Evolutionary conservation across 495 filamentous ascomycete genomes (phyloP).

Genomic region (Xylaria acuta): DNA sequence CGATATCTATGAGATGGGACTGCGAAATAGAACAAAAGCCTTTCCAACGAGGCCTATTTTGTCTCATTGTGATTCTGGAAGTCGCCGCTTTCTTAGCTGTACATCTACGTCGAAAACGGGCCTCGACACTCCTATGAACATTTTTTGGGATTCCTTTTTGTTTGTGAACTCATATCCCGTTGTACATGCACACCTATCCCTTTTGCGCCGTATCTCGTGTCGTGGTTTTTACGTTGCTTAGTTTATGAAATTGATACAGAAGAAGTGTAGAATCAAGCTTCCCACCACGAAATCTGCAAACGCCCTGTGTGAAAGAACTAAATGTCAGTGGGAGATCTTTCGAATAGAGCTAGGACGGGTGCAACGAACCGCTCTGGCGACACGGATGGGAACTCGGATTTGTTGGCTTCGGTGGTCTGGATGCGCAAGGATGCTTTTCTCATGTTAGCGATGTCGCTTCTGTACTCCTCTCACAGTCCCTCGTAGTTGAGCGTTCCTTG

Average conservation of each 20-base stretch:
- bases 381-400: constrained; percentile 68
- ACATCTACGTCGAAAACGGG: constrained; percentile 13
- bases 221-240: constrained; percentile 46
- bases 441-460: constrained; percentile 21
- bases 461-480: neutral
- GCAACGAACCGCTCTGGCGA: constrained; percentile 70
- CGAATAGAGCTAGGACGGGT: neutral
- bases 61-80: constrained; percentile 21
- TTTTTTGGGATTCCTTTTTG: neutral
- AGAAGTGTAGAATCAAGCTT: constrained; percentile 95
- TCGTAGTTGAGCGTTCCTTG: neutral
- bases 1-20: constrained; percentile 11
- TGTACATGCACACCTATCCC: constrained; percentile 10
- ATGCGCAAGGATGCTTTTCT: constrained; percentile 75
- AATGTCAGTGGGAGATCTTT: constrained; percentile 18
- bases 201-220: constrained; percentile 1
- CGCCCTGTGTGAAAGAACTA: constrained; percentile 61
- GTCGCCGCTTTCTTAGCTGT: constrained; percentile 23
- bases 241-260: constrained; percentile 99
- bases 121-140: neutral
- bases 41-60: neutral
- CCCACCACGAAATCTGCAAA: constrained; percentile 97
- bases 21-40: constrained; percentile 3
- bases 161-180: neutral
- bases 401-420: constrained; percentile 83